Base-by-base conservation (phyloP, 371 early-diverging fungal species). In the Rhizopus delemar region DNA sequence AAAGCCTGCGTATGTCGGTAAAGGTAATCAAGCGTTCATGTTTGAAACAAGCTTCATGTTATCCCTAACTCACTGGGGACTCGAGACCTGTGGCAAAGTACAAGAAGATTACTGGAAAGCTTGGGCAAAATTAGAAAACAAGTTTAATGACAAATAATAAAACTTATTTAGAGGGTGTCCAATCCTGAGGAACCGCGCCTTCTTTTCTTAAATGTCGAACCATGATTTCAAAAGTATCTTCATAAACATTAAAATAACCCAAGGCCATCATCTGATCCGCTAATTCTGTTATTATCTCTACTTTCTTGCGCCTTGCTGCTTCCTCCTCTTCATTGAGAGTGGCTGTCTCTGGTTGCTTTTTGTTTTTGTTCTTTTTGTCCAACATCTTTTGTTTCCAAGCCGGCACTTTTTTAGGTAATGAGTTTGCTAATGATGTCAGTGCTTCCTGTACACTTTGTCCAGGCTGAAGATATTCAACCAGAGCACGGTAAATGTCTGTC, bases 11-110 rank as follows among this genome's bases (percentile, higher is more conserved):
- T 88, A 93, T 56, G 88, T 96, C 36, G 89, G 90, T 15, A 86
- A 91, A 39, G 79, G 77, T 51, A 91, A 93, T 4, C 86, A 91
- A 79, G 89, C 97, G 0, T 98, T 98, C 73, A 98, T 98, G 98
- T 98, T 98, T 69, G 98, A 98, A 72, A 85, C 90, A 2, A 83
- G 81, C 54, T 78, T 90, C 68, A 89, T 91, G 81, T 74, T 98
- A 29, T 85, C 89, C 35, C 72, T 92, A 12, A 89, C 93, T 13
- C 78, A 79, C 54, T 97, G 96, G 97, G 97, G 93, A 4, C 68
- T 92, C 15, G 75, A 86, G 39, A 82, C 82, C 8, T 79, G 80
- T 41, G 80, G 83, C 22, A 85, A 90, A 68, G 82, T 90, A n/a
- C 90, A 93, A 64, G 77, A 81, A 22, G 85, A 92, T 62, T 93